Evolutionary conservation across 768 basidiomycete species (phyloP), one percentile per base, ranked within the genome.

Genomic region (Thelephora aurantiotincta): DNA sequence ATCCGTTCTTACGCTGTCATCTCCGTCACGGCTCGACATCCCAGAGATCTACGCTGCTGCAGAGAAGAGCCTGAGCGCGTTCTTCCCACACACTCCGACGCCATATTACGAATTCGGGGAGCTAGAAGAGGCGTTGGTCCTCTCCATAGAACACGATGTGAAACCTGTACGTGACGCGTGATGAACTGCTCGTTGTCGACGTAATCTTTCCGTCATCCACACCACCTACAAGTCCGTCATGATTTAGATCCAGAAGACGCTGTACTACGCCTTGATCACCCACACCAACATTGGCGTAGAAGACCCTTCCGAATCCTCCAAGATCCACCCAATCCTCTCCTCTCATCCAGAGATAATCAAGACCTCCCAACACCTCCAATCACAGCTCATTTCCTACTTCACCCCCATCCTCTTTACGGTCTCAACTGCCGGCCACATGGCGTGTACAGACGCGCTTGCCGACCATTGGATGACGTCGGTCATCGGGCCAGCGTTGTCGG

Each of bases 331-430:
- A 6, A 19, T 36, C 33, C 44, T 45, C 41, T 45, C 52, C 35
- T 43, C 56, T 63, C 18, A 57, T 7, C 52, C 57, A 16, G 55
- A 54, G 19, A 58, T 62, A 52, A 54, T 51, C 35, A 51, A 54
- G 48, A 53, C 57, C 37, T 63, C 61, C 47, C 55, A 63, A 30
- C 50, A 49, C 13, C 54, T 65, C 26, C 59, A 63, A 23, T 54
- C 55, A 16, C 42, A 55, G 23, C 60, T 87, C 50, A 75, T 87
- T 49, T 69, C 69, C 4, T 70, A 82, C 58, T 85, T 86, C 57
- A 80, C 82, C 0, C 82, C 84, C 1, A 66, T 78, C 33, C 62
- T 87, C 0, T 87, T 87, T 59, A 83, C 83, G 1, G 73, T 80
- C 22, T 72, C 79, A 4, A 69, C 76, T 5, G 77, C 78, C n/a